Percentiles rank a stretch among this genome's conserved stretches.
These are phyloP conservation scores for Oidiodendron maius DNA, from an alignment of 495 filamentous ascomycete genomes.

Conservation along the genomic window DNA sequence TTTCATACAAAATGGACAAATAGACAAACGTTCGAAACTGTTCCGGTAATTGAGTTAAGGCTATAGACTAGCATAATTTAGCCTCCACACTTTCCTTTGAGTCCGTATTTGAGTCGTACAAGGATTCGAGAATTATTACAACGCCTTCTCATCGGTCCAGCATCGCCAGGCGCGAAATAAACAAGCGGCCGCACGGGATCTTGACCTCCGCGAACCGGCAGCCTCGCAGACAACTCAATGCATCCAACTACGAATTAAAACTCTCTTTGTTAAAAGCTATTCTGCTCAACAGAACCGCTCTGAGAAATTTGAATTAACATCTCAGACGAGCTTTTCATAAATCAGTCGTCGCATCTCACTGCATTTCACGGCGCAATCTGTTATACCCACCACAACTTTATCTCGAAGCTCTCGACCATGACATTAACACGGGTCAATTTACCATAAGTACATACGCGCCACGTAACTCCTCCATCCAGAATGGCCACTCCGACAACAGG, in stretches of 20 bases:
- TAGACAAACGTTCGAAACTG: background rate
- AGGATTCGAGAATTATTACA: no score
- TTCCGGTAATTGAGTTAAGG: background rate
- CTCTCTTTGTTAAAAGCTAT: no score
- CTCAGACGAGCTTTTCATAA: background rate
- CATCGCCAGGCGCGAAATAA: no score
- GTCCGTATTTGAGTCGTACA: no score
- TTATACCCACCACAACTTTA: background rate
- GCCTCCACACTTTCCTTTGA: no score
- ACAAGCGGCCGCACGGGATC: no score
- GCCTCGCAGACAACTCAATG: no score
- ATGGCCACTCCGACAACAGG: constrained; percentile 48
- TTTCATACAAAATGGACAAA: no score
- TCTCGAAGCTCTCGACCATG: background rate
- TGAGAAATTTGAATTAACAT: background rate
- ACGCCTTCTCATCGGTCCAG: no score
- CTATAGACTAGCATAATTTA: background rate
- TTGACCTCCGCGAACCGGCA: no score
- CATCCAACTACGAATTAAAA: no score
- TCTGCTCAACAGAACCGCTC: background rate
- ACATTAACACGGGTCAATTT: background rate
- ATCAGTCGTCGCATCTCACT: background rate
- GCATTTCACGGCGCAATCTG: background rate
- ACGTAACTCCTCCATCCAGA: background rate
- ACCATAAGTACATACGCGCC: background rate